Evolutionary conservation across 306 rosid genomes (phyloP).

Genomic region (Cyclanthera cordifolia): DNA sequence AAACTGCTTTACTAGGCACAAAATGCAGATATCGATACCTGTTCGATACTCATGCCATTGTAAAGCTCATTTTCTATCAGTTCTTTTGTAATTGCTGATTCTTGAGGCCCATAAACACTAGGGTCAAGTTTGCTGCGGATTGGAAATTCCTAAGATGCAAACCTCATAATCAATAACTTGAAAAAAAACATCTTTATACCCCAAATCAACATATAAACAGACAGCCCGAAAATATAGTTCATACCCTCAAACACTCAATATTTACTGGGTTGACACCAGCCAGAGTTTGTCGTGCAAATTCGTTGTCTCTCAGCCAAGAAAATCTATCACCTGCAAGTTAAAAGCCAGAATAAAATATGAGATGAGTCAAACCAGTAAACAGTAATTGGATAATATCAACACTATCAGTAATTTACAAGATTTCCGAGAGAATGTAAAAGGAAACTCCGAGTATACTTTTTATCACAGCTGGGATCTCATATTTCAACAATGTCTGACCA

Average conservation of each 20-base stretch:
- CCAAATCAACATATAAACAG: neutral
- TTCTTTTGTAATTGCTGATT: constrained; percentile 69
- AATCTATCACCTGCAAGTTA: constrained; percentile 57
- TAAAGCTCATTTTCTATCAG: constrained; percentile 61
- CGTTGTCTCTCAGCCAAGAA: constrained; percentile 81
- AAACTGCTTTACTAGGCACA: neutral
- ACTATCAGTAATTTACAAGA: neutral
- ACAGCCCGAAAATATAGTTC: constrained; percentile 7
- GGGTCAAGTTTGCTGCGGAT: constrained; percentile 71
- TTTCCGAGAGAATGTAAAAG: neutral
- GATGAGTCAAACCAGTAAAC: neutral
- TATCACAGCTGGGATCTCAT: constrained; percentile 66
- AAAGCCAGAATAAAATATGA: constrained; percentile 7
- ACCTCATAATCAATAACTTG: constrained; percentile 11
- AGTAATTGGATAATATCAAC: neutral
- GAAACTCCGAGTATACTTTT: constrained; percentile 29
- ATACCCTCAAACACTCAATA: constrained; percentile 78
- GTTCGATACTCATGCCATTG: constrained; percentile 62
- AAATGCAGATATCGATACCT: constrained; percentile 31
- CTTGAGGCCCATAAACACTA: constrained; percentile 56
- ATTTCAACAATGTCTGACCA: constrained; percentile 51
- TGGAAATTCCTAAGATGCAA: constrained; percentile 57
- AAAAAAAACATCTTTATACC: neutral
- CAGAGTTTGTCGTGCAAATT: constrained; percentile 78
- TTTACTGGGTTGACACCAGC: constrained; percentile 92